Percentiles rank a stretch among this genome's conserved stretches.
Conservation (phyloP, 305 asterid species). For the Coffea humblotiana region DNA sequence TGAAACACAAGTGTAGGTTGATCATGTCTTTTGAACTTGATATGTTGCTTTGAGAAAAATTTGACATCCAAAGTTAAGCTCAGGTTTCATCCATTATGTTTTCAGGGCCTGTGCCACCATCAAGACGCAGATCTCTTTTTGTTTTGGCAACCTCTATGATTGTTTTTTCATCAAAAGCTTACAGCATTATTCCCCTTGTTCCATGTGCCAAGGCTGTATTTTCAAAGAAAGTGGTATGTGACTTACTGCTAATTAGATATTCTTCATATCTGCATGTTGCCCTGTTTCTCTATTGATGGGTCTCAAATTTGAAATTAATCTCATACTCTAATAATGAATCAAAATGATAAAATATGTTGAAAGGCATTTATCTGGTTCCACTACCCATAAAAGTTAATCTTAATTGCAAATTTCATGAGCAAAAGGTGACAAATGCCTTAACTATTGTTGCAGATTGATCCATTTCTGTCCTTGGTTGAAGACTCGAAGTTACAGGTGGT, state of each 20-base stretch:
- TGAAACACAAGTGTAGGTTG: not conserved
- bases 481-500: slow-evolving; percentile 77
- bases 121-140: slow-evolving; percentile 93
- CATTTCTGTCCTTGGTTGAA: slow-evolving; percentile 74
- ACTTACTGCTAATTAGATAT: slow-evolving; percentile 12
- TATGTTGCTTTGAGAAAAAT: not conserved
- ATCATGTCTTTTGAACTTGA: slow-evolving; percentile 1
- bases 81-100: slow-evolving; percentile 19
- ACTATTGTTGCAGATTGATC: slow-evolving; percentile 64
- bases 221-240: slow-evolving; percentile 56
- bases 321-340: not conserved
- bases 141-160: slow-evolving; percentile 84
- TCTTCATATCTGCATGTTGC: not conserved
- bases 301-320: not conserved
- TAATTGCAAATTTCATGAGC: slow-evolving; percentile 6
- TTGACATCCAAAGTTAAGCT: slow-evolving; percentile 9
- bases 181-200: slow-evolving; percentile 58
- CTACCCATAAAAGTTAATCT: not conserved
- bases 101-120: slow-evolving; percentile 78
- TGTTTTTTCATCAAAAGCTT: slow-evolving; percentile 79
- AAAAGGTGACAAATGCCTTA: not conserved
- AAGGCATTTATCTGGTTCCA: not conserved
- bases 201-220: slow-evolving; percentile 54
- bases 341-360: not conserved
- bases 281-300: not conserved